Base-by-base conservation (phyloP, 2,329 filamentous ascomycete genomes). In the Phaeosphaeriaceae sp. region DNA sequence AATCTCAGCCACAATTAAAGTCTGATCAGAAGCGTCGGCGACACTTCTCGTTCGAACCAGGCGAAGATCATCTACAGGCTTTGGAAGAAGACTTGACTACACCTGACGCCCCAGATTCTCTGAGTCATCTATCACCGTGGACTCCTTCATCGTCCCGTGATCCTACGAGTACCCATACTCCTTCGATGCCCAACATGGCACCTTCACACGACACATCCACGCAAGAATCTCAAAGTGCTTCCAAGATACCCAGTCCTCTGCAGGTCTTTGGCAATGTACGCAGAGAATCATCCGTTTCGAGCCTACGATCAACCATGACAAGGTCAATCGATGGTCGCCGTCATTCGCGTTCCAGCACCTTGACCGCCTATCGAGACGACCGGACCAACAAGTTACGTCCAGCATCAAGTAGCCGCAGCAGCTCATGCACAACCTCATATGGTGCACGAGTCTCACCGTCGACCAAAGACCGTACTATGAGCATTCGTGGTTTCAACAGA, bases 171-270 rank as follows among this genome's bases (percentile, higher is more conserved):
- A 48, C 44, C 19, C 49, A 32, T n/a, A 42, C 49, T 8, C 52
- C 48, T 7, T 48, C 46, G 19, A 48, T 42, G 8, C 49, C 24
- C 32, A 51, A 19, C 26, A 54, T 47, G 28, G 46, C 10, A 13
- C 28, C 50, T 10, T 55, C 52, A 13, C 47, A 54, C 30, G 52
- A 55, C 24, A 40, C 49, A 22, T 49, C 65, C 21, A 52, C 26
- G 24, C 42, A 63, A 21, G 62, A 72, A 2, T 22, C 55, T 8
- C 56, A 55, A 8, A 75, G 64, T 55, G 63, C 59, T 5, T 79
- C 80, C 4, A 78, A 79, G 58, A 82, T 82, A 22, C 80, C 80
- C n/a, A 80, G 76, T 49, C 80, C 80, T n/a, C 63, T 78, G 0
- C 75, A 77, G 56, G 70, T 63, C 8, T 35, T 75, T 1, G 77